A percentile compares a stretch with the other conserved stretches of the same genome.
These are phyloP conservation scores for Alternaria incomplexa DNA, from an alignment of 2,329 filamentous ascomycete species.

Conservation along the genomic window DNA sequence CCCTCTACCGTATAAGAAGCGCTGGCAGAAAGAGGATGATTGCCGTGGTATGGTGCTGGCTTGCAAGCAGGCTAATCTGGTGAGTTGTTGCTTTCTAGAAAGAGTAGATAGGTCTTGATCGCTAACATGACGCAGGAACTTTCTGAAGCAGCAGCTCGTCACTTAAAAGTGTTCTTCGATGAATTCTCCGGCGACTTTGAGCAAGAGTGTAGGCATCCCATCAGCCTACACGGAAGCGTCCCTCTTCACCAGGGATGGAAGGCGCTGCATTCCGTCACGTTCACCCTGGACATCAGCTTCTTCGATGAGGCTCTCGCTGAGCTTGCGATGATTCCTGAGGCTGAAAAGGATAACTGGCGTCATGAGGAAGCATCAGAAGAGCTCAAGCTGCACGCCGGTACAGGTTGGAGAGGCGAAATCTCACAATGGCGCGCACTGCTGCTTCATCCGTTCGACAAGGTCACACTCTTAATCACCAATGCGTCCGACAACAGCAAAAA, in stretches of 20 bases:
- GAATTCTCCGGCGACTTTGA: no score
- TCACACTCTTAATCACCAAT: background rate
- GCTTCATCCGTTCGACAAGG: background rate
- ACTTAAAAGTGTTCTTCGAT: background rate
- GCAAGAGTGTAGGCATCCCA: background rate
- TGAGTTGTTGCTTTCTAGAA: no score
- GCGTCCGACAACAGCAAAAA: no score
- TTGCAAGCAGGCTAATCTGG: background rate
- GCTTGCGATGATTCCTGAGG: background rate
- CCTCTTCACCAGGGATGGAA: background rate
- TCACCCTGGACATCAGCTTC: background rate
- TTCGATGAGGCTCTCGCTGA: background rate
- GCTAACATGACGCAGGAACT: background rate
- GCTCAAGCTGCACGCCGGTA: background rate
- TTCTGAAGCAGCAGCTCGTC: background rate
- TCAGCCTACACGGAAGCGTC: fast-evolving
- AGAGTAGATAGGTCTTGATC: no score
- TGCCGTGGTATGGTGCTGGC: background rate
- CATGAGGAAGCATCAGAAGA: background rate
- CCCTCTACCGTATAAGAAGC: no score
- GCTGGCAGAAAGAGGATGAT: no score
- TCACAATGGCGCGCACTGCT: background rate
- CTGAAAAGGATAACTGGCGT: background rate
- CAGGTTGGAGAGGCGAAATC: fast-evolving
- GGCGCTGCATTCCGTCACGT: background rate